A percentile compares a stretch with the other conserved stretches of the same genome.
Conservation (phyloP, 345 rosid genomes). For the Ceriops decandra region DNA sequence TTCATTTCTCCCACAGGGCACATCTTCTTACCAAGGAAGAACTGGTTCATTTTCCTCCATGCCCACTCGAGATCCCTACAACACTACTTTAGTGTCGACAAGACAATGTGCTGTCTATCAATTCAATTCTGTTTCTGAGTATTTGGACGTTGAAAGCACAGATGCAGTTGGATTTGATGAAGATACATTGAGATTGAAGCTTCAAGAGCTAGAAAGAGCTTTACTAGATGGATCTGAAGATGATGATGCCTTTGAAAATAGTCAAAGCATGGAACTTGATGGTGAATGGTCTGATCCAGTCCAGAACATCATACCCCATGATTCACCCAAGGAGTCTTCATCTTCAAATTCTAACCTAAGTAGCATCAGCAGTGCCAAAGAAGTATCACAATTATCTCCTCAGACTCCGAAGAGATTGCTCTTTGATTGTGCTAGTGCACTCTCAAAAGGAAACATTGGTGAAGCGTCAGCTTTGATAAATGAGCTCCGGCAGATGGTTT, state of each 20-base stretch:
- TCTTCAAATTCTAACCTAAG: conserved; percentile 75
- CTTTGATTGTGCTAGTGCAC: conserved; percentile 62
- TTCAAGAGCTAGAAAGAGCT: conserved; percentile 85
- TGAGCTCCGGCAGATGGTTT: conserved; percentile 71
- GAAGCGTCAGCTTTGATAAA: conserved; percentile 67
- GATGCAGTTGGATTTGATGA: conserved; percentile 53
- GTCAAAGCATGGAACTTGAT: conserved; percentile 74
- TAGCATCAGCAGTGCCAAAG: conserved; percentile 55
- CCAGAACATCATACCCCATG: conserved; percentile 45
- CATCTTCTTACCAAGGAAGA: conserved; percentile 47
- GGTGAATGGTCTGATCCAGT: conserved; percentile 65
- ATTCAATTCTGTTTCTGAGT: conserved; percentile 37
- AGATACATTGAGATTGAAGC: conserved; percentile 63
- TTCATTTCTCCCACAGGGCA: conserved; percentile 41
- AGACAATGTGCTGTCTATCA: conserved; percentile 31
- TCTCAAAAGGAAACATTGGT: conserved; percentile 61
- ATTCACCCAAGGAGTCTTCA: conserved; percentile 79
- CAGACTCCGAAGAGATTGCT: conserved; percentile 66
- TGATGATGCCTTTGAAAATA: conserved; percentile 40
- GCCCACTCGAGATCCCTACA: conserved; percentile 29
- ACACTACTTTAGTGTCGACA: conserved; percentile 31
- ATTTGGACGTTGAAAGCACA: conserved; percentile 43
- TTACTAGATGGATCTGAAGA: conserved; percentile 55
- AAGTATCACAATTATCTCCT: conserved; percentile 49
- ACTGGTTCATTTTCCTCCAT: conserved; percentile 45